Conservation (phyloP, 75 land plant genomes). For the Selaginella tamariscina region DNA sequence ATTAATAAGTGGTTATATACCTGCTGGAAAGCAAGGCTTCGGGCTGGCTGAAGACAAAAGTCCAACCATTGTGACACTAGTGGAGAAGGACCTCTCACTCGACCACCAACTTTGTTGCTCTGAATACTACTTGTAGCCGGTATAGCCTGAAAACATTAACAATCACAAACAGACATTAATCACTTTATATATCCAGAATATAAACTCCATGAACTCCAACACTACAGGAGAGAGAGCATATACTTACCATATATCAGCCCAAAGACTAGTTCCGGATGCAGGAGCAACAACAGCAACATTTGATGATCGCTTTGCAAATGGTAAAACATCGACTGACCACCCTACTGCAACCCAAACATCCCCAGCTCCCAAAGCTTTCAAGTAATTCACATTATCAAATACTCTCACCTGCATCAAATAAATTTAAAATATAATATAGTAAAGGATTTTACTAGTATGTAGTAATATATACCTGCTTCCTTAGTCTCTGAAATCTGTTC, state of each 20-base stretch:
- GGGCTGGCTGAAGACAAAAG: constrained; percentile 70
- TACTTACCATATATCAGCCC: constrained; percentile 92
- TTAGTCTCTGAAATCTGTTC: constrained; percentile 31
- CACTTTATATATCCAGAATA: neutral
- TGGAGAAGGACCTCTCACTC: constrained; percentile 81
- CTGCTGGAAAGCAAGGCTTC: constrained; percentile 58
- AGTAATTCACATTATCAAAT: constrained; percentile 70
- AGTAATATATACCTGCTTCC: constrained; percentile 46
- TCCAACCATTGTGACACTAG: constrained; percentile 79
- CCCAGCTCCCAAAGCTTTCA: constrained; percentile 68
- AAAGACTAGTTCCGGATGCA: constrained; percentile 79
- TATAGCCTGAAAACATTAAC: constrained; percentile 40
- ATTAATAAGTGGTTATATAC: too few relatives aligned
- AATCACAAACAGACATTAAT: neutral
- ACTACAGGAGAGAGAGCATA: neutral
- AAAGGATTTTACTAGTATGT: too few relatives aligned
- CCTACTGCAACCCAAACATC: constrained; percentile 98
- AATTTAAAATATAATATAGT: neutral
- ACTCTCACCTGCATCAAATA: constrained; percentile 51
- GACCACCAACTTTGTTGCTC: constrained; percentile 49
- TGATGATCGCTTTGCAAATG: constrained; percentile 70
- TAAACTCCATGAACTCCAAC: constrained; percentile 8
- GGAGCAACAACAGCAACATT: constrained; percentile 76
- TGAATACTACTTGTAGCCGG: constrained; percentile 49
- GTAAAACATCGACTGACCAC: constrained; percentile 87